Evolutionary conservation across 352 stramenopile species (phyloP), one percentile per base, ranked within the genome.

Genomic region (Thalassiosira ordinaria): DNA sequence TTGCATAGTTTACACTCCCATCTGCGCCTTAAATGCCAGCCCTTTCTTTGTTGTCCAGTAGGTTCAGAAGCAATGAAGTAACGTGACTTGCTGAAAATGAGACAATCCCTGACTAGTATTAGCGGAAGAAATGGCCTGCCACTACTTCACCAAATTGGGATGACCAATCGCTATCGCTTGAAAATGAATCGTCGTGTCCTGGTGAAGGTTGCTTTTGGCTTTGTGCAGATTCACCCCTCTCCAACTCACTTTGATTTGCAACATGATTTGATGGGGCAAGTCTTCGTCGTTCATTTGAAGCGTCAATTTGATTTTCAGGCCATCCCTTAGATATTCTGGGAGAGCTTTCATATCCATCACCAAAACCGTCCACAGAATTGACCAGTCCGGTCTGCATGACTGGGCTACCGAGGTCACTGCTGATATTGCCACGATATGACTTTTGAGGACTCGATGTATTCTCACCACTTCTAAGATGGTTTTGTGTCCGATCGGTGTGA

Each of bases 151-250:
- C 68, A 29, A 57, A 77, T 59, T 69, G 16, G 35, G 46, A 44
- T 13, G 68, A 77, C 68, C 68, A 77, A 24, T 73, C 64, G n/a
- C 33, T 47, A 64, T 56, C 22, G 26, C 49, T 55, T 37, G 46
- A 68, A 26, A 63, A 52, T 22, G 22, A 46, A 64, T 77, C 60
- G 14, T 60, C 31, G 16, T 31, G 14, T 62, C 33, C 31, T 56
- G 57, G 11, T 0, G 22, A 14, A 8, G 16, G 26, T 14, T 71
- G 33, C 7, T 47, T 20, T 24, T 71, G 26, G 20, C 31, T 22
- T 61, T 29, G 20, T 24, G 27, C 16, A 57, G 53, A 4, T 47
- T n/a, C n/a, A 37, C 33, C 11, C 29, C 20, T 39, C 27, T 44
- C 0, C 26, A 33, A 66, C 55, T n/a, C 52, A 61, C 27, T 66